Evolutionary conservation across 2,329 filamentous ascomycete species (phyloP).

Genomic region (Fusarium newnesense): DNA sequence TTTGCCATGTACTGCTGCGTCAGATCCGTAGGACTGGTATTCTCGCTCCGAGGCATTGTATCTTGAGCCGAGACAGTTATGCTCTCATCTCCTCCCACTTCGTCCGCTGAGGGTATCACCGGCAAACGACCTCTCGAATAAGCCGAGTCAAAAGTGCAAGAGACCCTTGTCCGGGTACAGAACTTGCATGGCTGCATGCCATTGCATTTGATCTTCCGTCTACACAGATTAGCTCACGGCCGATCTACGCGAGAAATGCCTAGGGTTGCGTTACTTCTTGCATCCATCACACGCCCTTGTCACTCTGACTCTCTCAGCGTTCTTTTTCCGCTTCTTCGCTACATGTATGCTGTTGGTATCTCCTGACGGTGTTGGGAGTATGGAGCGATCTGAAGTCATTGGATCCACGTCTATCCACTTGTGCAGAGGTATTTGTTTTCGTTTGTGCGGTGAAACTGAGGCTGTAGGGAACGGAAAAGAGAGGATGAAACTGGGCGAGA

Average conservation of each 20-base stretch:
- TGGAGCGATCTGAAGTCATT: slow-evolving; percentile 26
- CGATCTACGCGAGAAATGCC: not conserved
- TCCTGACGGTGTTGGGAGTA: slow-evolving; percentile 15
- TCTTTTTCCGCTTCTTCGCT: slow-evolving; percentile 40
- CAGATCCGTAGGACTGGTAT: slow-evolving; percentile 3
- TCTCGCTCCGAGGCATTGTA: not conserved
- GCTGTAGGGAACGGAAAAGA: slow-evolving; percentile 17
- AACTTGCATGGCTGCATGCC: slow-evolving; percentile 42
- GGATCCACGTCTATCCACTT: not conserved
- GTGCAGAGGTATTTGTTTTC: not conserved
- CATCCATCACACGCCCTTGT: slow-evolving; percentile 43
- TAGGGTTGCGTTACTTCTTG: slow-evolving; percentile 35
- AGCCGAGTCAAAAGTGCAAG: slow-evolving; percentile 41
- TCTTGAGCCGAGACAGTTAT: slow-evolving; percentile 10
- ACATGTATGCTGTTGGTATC: slow-evolving; percentile 7
- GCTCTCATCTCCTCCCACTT: not conserved
- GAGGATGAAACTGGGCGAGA: not conserved
- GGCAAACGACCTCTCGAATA: slow-evolving; percentile 41
- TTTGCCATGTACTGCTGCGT: slow-evolving; percentile 11
- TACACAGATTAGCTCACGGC: slow-evolving; percentile 21
- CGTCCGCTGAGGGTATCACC: slow-evolving; percentile 30
- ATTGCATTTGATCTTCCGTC: slow-evolving; percentile 43
- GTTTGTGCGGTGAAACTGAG: not conserved
- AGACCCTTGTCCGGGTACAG: slow-evolving; percentile 29
- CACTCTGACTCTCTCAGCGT: slow-evolving; percentile 37